These are phyloP conservation scores for Decorospora gaudefroyi DNA, from an alignment of 2,329 filamentous ascomycete species.

Conservation along the genomic window DNA sequence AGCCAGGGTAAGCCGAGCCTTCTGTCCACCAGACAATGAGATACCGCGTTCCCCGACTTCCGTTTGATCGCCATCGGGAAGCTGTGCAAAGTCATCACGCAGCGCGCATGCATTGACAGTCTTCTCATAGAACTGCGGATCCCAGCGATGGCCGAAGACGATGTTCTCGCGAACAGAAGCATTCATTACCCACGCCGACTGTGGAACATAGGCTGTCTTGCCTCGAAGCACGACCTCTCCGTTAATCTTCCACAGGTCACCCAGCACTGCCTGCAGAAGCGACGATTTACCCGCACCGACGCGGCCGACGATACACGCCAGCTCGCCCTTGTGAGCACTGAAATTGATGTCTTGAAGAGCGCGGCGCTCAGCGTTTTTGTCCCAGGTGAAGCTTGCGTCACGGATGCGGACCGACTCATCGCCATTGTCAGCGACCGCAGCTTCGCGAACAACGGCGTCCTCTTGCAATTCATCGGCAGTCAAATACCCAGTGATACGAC, in stretches of 20 bases:
- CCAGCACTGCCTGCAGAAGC: conserved; percentile 82
- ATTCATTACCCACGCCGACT: conserved; percentile 96
- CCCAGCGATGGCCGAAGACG: conserved; percentile 91
- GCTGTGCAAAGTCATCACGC: conserved; percentile 83
- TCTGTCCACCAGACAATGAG: conserved; percentile 93
- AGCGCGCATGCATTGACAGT: conserved; percentile 91
- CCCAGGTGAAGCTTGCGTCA: conserved; percentile 92
- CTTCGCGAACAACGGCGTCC: conserved; percentile 74
- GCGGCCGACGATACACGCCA: conserved; percentile 89
- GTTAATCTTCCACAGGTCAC: conserved; percentile 87
- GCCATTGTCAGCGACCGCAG: conserved; percentile 72
- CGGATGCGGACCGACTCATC: conserved; percentile 85
- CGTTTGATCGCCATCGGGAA: conserved; percentile 95
- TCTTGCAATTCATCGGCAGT: conserved; percentile 85
- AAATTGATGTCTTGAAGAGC: conserved; percentile 85
- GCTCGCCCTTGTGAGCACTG: conserved; percentile 85
- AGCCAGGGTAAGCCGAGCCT: conserved; percentile 88
- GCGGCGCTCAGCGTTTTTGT: conserved; percentile 71
- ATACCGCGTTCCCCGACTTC: conserved; percentile 97
- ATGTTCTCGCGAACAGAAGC: conserved; percentile 97
- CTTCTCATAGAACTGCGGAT: conserved; percentile 90
- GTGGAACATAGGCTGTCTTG: conserved; percentile 85
- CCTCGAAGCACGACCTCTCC: conserved; percentile 84
- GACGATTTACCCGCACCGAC: conserved; percentile 97
- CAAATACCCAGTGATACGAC: conserved; percentile 82